Base-by-base conservation (phyloP, 1,284 basidiomycete species). In the Puccinia brachypodii region DNA sequence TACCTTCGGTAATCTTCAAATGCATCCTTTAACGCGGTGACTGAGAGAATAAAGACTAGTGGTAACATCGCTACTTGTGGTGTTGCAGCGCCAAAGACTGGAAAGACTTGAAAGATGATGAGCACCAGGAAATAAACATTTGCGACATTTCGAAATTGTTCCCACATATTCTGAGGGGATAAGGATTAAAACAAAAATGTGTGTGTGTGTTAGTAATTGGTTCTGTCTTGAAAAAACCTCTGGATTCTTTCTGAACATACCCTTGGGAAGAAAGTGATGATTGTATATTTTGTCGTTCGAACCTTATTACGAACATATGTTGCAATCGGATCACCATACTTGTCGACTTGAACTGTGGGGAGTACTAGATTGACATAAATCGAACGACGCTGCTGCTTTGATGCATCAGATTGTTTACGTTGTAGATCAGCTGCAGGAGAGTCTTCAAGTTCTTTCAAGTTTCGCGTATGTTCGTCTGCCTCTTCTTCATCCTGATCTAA, bases 11-110 rank as follows among this genome's bases (percentile, higher is more conserved):
- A 96, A 87, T 98, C 96, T 88, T 98, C 96, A 79, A 98, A 89
- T 14, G 92, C 94, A 86, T 98, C 96, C 87, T 98, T 98, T 88
- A 97, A 91, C 13, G 92, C 95, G 8, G 96, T 98, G 83, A 97
- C 92, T 42, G 89, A 87, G 64, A 98, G 87, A 84, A 98, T 97
- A 86, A 95, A 93, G 25, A 94, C 88, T 28, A 98, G 89, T 0
- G 96, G 96, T 33, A 98, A 88, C 86, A 94, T 92, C 4, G 94
- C 91, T 81, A 95, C 91, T 82, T 93, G 90, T 0, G 94, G 92
- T 1, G 92, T 90, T 0, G 94, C 91, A 0, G 95, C 93, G 66
- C 95, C 96, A 86, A 98, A 98, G 36, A 96, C 88, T 72, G 94
- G 90, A 86, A 97, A 96, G 3, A 95, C 92, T 89, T 96, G 93